phyloP scores from a whole-genome alignment of 139 green algal species.

The Chlamydomonas sp. region DNA sequence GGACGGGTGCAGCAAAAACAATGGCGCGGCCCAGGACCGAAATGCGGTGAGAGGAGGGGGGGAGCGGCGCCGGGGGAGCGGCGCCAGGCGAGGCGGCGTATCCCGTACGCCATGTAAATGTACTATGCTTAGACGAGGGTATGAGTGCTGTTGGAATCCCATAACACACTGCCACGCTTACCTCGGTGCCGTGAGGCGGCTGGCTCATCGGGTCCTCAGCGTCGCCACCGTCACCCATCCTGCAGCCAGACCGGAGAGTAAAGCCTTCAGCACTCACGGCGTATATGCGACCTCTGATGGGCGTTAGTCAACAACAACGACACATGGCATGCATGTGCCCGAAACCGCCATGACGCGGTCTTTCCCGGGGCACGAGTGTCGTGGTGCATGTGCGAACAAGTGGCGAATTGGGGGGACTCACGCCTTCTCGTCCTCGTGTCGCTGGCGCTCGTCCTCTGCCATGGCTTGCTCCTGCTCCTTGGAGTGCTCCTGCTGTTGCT shows the following conservation, averaged over 20 bases:
- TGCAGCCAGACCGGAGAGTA: not conserved
- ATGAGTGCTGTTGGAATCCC: not conserved
- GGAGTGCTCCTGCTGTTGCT: not conserved
- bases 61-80: not conserved
- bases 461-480: constrained; percentile 31
- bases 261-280: not conserved
- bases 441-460: constrained; percentile 28
- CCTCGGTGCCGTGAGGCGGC: constrained; percentile 64
- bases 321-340: not conserved
- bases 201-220: constrained; percentile 49
- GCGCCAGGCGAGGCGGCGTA: not conserved
- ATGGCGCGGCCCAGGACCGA: no score
- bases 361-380: no score
- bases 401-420: not conserved
- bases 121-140: not conserved
- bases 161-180: constrained; percentile 4
- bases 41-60: no score
- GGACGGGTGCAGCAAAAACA: not conserved
- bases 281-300: not conserved
- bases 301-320: not conserved
- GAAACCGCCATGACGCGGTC: no score
- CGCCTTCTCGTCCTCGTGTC: constrained; percentile 19
- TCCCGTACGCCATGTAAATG: not conserved
- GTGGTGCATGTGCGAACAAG: no score
- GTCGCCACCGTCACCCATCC: not conserved